These are phyloP conservation scores for Penicilliopsis zonata DNA, from an alignment of 495 filamentous ascomycete genomes.

Conservation along the genomic window DNA sequence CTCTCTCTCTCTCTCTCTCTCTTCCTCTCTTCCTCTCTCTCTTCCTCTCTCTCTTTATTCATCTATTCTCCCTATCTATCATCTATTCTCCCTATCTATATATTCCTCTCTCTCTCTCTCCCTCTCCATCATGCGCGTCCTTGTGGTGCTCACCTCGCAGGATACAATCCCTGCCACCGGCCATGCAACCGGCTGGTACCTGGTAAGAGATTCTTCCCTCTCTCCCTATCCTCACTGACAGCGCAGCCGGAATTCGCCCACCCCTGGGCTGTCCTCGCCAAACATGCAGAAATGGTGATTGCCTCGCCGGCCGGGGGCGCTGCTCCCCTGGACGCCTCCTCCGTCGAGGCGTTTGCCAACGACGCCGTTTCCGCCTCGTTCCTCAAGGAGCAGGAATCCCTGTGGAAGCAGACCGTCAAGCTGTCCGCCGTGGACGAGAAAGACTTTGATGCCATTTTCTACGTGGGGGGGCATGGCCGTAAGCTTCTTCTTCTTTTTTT, in stretches of 20 bases:
- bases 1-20: too few relatives aligned
- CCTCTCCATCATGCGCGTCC: too few relatives aligned
- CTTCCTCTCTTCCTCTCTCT: too few relatives aligned
- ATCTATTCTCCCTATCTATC: too few relatives aligned
- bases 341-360: slow-evolving; percentile 45
- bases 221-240: background rate
- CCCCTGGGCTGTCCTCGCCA: slow-evolving; percentile 46
- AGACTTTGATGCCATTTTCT: slow-evolving; percentile 61
- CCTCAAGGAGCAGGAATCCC: slow-evolving; percentile 31
- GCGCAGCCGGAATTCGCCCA: slow-evolving; percentile 59
- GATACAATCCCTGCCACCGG: slow-evolving; percentile 37
- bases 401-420: slow-evolving; percentile 53
- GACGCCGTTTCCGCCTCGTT: slow-evolving; percentile 43
- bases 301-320: slow-evolving; percentile 58
- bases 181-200: slow-evolving; percentile 53
- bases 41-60: too few relatives aligned
- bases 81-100: too few relatives aligned
- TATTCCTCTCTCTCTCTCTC: too few relatives aligned
- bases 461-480: slow-evolving; percentile 70
- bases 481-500: slow-evolving; percentile 11
- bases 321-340: slow-evolving; percentile 54
- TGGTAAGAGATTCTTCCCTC: slow-evolving; percentile 28
- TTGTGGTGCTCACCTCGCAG: slow-evolving; percentile 58
- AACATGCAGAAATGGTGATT: slow-evolving; percentile 42
- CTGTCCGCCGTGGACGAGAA: slow-evolving; percentile 36